Conservation (phyloP, 768 basidiomycete species). For the Phlebiopsis flavidoalba region DNA sequence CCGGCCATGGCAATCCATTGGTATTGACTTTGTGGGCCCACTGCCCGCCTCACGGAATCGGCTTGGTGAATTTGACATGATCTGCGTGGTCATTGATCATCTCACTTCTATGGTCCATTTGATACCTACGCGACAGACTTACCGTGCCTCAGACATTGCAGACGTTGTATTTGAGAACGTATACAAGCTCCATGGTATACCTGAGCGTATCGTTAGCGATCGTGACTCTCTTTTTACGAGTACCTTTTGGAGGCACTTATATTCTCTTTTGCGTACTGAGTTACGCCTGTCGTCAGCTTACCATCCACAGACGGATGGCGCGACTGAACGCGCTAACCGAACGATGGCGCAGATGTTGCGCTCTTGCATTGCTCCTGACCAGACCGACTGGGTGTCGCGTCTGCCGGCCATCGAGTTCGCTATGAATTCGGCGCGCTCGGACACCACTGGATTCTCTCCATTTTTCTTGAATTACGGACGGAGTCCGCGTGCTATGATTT, state of each 20-base stretch:
- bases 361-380: constrained; percentile 6
- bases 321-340: constrained; percentile 13
- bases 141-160: too few relatives aligned
- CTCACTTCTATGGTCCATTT: constrained; percentile 19
- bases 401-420: constrained; percentile 34
- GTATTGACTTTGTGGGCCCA: constrained; percentile 36
- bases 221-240: constrained; percentile 29
- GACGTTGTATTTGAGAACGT: too few relatives aligned
- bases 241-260: constrained; percentile 29
- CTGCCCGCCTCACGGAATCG: constrained; percentile 28
- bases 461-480: too few relatives aligned
- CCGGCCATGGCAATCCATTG: too few relatives aligned
- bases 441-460: constrained; percentile 31
- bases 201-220: constrained; percentile 23
- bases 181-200: constrained; percentile 21
- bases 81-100: constrained; percentile 21
- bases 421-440: constrained; percentile 27
- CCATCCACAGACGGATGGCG: constrained; percentile 30
- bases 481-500: too few relatives aligned
- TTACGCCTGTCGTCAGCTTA: constrained; percentile 28
- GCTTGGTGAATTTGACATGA: constrained; percentile 21
- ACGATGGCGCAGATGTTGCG: constrained; percentile 14
- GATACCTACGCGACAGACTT: constrained; percentile 8
- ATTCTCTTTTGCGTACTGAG: too few relatives aligned
- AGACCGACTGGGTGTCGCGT: constrained; percentile 26